These are phyloP conservation scores for Saturnispora quitensis DNA, from an alignment of 805 yeast genomes.

Conservation along the genomic window DNA sequence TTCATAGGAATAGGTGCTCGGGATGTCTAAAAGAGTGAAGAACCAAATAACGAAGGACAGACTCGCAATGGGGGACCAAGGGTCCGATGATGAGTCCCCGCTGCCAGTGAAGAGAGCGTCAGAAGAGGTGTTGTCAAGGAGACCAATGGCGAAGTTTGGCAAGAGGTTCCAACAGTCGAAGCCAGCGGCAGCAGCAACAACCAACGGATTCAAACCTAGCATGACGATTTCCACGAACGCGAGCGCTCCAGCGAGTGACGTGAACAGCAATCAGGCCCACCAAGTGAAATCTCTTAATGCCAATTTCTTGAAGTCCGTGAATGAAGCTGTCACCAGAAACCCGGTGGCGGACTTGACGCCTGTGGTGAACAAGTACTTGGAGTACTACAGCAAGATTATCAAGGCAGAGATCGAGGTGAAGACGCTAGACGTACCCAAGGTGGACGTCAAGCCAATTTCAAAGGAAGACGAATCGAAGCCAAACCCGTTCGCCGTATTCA, in stretches of 20 bases:
- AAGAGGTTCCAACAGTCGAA: slow-evolving; percentile 6
- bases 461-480: slow-evolving; percentile 10
- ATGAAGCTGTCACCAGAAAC: slow-evolving; percentile 31
- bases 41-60: slow-evolving; percentile 44
- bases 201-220: neutral
- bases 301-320: slow-evolving; percentile 44
- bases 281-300: slow-evolving; percentile 60
- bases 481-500: slow-evolving; percentile 12
- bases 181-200: neutral
- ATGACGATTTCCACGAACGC: neutral
- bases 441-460: slow-evolving; percentile 14
- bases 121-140: slow-evolving; percentile 49
- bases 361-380: slow-evolving; percentile 48
- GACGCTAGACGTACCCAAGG: slow-evolving; percentile 18
- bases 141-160: slow-evolving; percentile 47
- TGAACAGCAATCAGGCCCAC: slow-evolving; percentile 29
- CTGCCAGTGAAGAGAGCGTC: slow-evolving; percentile 41
- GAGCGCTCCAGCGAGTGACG: neutral
- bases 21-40: slow-evolving; percentile 46
- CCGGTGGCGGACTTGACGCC: slow-evolving; percentile 49
- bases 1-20: neutral
- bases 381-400: slow-evolving; percentile 37
- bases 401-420: slow-evolving; percentile 20
- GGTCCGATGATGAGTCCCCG: slow-evolving; percentile 32
- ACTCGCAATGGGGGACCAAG: neutral